phyloP scores from a whole-genome alignment of 2,329 filamentous ascomycete genomes.

The Cercospora sesami region DNA sequence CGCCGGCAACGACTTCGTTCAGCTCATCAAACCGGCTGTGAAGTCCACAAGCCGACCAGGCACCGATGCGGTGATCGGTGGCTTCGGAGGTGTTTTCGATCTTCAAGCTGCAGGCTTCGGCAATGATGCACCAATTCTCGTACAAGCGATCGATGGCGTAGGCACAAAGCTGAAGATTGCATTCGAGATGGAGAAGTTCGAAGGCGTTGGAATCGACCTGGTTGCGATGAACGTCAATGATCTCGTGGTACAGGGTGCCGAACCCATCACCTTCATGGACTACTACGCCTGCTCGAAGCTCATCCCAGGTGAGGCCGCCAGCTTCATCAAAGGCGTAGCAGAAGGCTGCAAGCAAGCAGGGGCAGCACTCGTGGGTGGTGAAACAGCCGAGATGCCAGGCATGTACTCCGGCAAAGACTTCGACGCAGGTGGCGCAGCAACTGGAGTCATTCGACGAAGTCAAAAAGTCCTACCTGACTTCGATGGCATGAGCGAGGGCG shows the following conservation, averaged over 20 bases:
- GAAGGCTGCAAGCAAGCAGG: constrained; percentile 80
- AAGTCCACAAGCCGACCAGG: constrained; percentile 79
- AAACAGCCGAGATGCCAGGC: constrained; percentile 97
- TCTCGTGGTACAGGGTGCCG: constrained; percentile 90
- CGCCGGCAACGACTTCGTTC: constrained; percentile 87
- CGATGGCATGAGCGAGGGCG: constrained; percentile 73
- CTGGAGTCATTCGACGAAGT: constrained; percentile 73
- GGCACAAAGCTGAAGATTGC: constrained; percentile 97
- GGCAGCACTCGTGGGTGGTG: constrained; percentile 91
- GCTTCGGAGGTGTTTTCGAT: constrained; percentile 87
- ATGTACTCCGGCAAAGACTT: constrained; percentile 89
- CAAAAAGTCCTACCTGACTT: constrained; percentile 71
- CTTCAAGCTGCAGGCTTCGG: constrained; percentile 70
- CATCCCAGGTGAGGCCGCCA: constrained; percentile 71
- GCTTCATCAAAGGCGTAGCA: constrained; percentile 90
- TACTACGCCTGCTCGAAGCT: constrained; percentile 94
- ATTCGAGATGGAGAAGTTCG: constrained; percentile 82
- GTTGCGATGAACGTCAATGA: constrained; percentile 99
- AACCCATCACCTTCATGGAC: constrained; percentile 94
- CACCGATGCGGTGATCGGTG: constrained; percentile 89
- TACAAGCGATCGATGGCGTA: constrained; percentile 94
- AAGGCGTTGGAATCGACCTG: constrained; percentile 93
- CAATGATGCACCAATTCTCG: constrained; percentile 71
- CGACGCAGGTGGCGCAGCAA: constrained; percentile 86
- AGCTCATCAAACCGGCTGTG: constrained; percentile 89